These are phyloP conservation scores for Monosporascus cannonballus DNA, from an alignment of 2,329 filamentous ascomycete genomes.

Conservation along the genomic window DNA sequence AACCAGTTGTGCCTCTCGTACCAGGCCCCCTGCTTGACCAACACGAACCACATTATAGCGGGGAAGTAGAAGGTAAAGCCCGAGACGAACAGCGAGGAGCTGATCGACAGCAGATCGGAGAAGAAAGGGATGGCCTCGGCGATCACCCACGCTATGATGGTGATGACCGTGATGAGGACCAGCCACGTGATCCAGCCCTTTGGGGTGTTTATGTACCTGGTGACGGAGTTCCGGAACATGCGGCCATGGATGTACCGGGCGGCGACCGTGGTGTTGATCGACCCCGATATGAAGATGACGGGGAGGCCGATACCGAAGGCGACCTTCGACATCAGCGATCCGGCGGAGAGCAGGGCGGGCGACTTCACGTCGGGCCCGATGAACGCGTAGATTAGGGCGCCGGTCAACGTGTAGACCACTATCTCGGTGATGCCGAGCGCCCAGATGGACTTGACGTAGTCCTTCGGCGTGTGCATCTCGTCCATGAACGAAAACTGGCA, in stretches of 20 bases:
- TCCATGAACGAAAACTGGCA: constrained; percentile 33
- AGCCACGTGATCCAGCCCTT: constrained; percentile 45
- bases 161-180: constrained; percentile 49
- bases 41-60: constrained; percentile 28
- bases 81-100: constrained; percentile 44
- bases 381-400: constrained; percentile 57
- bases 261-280: constrained; percentile 56
- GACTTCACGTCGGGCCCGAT: constrained; percentile 50
- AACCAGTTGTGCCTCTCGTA: constrained; percentile 22
- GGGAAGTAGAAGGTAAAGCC: constrained; percentile 35
- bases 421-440: constrained; percentile 50
- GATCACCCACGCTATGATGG: constrained; percentile 62
- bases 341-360: constrained; percentile 55
- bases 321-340: constrained; percentile 47
- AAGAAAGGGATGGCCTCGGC: constrained; percentile 71
- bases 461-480: constrained; percentile 34
- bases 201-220: constrained; percentile 27
- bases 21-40: constrained; percentile 23
- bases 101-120: constrained; percentile 55
- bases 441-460: constrained; percentile 35
- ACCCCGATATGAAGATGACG: constrained; percentile 59
- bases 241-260: constrained; percentile 28
- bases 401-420: constrained; percentile 53
- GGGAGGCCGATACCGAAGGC: constrained; percentile 57
- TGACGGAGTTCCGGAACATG: constrained; percentile 23